Evolutionary conservation across 495 filamentous ascomycete species (phyloP), one percentile per base, ranked within the genome.

Genomic region (Aspergillus sclerotiicarbonarius): DNA sequence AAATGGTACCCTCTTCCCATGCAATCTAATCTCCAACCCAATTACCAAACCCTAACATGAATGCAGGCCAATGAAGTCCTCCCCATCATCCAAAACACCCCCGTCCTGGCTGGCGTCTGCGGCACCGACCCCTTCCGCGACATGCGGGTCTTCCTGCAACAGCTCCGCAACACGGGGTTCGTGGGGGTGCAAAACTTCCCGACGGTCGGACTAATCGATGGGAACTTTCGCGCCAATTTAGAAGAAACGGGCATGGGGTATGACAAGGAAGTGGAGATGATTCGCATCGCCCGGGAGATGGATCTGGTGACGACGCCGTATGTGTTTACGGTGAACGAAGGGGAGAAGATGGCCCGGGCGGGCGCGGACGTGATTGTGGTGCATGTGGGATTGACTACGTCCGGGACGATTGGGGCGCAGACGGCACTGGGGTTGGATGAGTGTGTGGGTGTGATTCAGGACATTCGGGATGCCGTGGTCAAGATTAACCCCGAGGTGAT

Each of bases 231-330:
- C 16, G 67, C 70, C 31, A 84, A 86, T 57, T 74, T 90, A 3
- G 87, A 90, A 65, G 86, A 88, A 66, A 89, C 87, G 6, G 86
- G 81, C 15, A 90, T 89, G 85, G 80, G 80, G 4, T 90, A 83
- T 63, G 77, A 73, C 13, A 57, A 69, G 1, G 87, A 90, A 56
- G 86, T 90, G 6, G 80, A 84, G 50, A 84, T 89, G 82, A 76
- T 90, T 20, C 67, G 72, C 3, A 51, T 67, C 1, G 86, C 87
- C 16, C 76, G 73, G 18, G 66, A 75, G 51, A 73, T 85, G 74
- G 84, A 78, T 4, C 65, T 89, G 12, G 66, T 89, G 5, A 89
- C 87, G 0, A 85, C 85, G 1, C 86, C 87, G 9, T 90, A 90
- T 63, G 86, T 87, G 16, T 90, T 89, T 64, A 82, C 73, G 51